These are phyloP conservation scores for Tubosaeta sp. DNA, from an alignment of 768 basidiomycete genomes.

Conservation along the genomic window DNA sequence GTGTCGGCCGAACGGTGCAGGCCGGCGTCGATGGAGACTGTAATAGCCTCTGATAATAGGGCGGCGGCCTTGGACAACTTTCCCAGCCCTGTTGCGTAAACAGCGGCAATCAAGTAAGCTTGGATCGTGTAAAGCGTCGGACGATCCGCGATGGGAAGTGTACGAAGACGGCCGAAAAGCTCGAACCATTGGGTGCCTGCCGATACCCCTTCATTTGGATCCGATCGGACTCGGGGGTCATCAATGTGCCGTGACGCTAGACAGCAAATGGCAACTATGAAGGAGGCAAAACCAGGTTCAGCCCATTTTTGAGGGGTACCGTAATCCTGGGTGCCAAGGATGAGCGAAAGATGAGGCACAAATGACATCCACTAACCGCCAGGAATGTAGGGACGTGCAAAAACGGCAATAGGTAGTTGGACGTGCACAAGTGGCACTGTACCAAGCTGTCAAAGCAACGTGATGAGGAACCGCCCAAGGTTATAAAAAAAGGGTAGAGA, in stretches of 20 bases:
- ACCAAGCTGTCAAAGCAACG: conserved; percentile 49
- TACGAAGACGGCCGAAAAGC: conserved; percentile 79
- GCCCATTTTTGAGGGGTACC: conserved; percentile 94
- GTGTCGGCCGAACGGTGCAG: conserved; percentile 84
- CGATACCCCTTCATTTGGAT: conserved; percentile 78
- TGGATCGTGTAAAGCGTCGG: conserved; percentile 92
- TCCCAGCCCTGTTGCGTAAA: conserved; percentile 88
- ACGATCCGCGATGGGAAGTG: conserved; percentile 81
- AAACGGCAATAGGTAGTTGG: conserved; percentile 91
- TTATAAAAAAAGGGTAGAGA: conserved; percentile 21
- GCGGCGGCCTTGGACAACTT: conserved; percentile 84
- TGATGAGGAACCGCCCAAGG: conserved; percentile 11
- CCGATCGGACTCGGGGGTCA: conserved; percentile 81
- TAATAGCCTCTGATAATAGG: conserved; percentile 81
- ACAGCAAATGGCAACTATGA: conserved; percentile 91
- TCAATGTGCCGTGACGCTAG: conserved; percentile 90
- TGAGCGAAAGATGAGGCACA: conserved; percentile 14
- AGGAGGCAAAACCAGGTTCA: conserved; percentile 90
- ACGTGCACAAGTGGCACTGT: conserved; percentile 84
- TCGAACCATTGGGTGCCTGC: conserved; percentile 93
- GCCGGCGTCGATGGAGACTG: conserved; percentile 84
- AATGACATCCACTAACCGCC: conserved; percentile 42
- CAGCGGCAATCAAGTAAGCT: conserved; percentile 85
- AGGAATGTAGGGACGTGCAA: conserved; percentile 89
- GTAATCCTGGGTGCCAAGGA: conserved; percentile 59